phyloP scores from a whole-genome alignment of 495 filamentous ascomycete species.

The Penicillium chermesinum region DNA sequence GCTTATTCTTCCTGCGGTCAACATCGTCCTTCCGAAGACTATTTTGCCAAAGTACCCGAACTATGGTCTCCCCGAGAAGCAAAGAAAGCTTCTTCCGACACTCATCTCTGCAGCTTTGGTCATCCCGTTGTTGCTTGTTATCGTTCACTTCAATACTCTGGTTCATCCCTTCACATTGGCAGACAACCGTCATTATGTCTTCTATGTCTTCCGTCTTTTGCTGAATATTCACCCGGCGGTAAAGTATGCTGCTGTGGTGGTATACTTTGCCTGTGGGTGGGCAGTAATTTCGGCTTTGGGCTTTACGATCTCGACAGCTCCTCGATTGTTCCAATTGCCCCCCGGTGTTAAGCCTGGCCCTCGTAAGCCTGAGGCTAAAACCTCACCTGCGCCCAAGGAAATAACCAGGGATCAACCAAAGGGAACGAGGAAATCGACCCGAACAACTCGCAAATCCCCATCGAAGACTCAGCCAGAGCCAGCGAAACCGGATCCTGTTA shows the following conservation, averaged over 20 bases:
- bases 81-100: slow-evolving; percentile 31
- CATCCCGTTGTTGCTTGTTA: slow-evolving; percentile 44
- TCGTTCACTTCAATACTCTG: slow-evolving; percentile 80
- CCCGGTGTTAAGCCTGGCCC: slow-evolving; percentile 7
- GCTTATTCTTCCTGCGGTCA: slow-evolving; percentile 49
- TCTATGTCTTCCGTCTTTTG: slow-evolving; percentile 89
- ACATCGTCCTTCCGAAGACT: slow-evolving; percentile 31
- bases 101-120: slow-evolving; percentile 30
- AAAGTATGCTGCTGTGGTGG: slow-evolving; percentile 61
- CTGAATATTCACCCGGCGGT: slow-evolving; percentile 57
- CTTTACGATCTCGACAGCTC: slow-evolving; percentile 24
- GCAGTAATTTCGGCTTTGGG: slow-evolving; percentile 53
- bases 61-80: slow-evolving; percentile 32
- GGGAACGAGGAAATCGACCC: slow-evolving; percentile 23
- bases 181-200: slow-evolving; percentile 94
- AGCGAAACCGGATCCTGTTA: slow-evolving; percentile 18
- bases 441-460: slow-evolving; percentile 22
- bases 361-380: not conserved
- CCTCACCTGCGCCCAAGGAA: slow-evolving; percentile 1
- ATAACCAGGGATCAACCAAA: slow-evolving; percentile 15
- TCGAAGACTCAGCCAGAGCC: slow-evolving; percentile 11
- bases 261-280: slow-evolving; percentile 61
- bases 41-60: slow-evolving; percentile 36
- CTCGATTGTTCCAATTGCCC: slow-evolving; percentile 23
- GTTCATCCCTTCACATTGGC: slow-evolving; percentile 95